Percentiles rank a stretch among this genome's conserved stretches.
Evolutionary conservation across 352 stramenopile genomes (phyloP).

Genomic region (Bremia lactucae): DNA sequence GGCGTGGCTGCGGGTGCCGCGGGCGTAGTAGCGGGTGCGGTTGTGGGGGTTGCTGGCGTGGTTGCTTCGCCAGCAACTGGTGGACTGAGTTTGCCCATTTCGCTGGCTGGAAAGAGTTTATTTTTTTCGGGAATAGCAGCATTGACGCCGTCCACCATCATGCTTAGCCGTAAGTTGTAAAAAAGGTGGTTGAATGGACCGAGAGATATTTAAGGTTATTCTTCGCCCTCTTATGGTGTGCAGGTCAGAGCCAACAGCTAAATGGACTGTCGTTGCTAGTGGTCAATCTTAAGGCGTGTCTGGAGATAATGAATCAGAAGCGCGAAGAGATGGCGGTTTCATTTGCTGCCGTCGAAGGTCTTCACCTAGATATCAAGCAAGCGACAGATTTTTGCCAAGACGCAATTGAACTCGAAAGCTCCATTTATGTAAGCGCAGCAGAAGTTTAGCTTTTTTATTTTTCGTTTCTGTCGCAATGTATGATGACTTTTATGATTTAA

Average conservation of each 20-base stretch:
- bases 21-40: slow-evolving; percentile 63
- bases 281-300: slow-evolving; percentile 68
- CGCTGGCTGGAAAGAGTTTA: slow-evolving; percentile 72
- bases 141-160: slow-evolving; percentile 74
- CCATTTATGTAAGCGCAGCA: slow-evolving; percentile 54
- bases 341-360: slow-evolving; percentile 55
- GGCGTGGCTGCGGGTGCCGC: slow-evolving; percentile 71
- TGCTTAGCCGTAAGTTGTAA: slow-evolving; percentile 67
- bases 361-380: slow-evolving; percentile 79
- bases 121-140: slow-evolving; percentile 73
- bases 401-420: slow-evolving; percentile 66
- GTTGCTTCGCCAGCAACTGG: slow-evolving; percentile 68
- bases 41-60: slow-evolving; percentile 66
- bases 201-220: neutral
- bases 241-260: slow-evolving; percentile 79
- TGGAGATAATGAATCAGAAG: slow-evolving; percentile 83
- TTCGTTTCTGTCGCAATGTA: neutral
- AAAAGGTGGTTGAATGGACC: neutral
- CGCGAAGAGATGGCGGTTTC: slow-evolving; percentile 62
- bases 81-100: slow-evolving; percentile 76
- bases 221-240: too few species aligned
- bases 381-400: slow-evolving; percentile 72
- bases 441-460: too few species aligned
- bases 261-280: slow-evolving; percentile 59
- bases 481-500: slow-evolving; percentile 1